Percentiles rank a stretch among this genome's conserved stretches.
These are phyloP conservation scores for Bombardia bombarda DNA, from an alignment of 495 filamentous ascomycete species.

Conservation along the genomic window DNA sequence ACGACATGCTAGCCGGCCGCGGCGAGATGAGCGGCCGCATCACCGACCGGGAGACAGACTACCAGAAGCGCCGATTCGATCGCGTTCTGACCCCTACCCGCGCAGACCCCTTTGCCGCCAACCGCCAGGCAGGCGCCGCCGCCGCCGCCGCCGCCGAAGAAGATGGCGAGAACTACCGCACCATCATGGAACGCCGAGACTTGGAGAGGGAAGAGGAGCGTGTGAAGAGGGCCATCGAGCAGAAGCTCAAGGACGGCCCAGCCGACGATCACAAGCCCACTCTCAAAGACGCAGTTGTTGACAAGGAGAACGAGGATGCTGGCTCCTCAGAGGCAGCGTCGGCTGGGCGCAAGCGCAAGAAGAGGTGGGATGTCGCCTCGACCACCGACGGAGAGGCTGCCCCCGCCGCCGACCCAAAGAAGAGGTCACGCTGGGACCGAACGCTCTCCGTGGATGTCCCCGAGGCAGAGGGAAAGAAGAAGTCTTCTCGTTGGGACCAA, in stretches of 20 bases:
- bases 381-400: constrained; percentile 38
- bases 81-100: constrained; percentile 81
- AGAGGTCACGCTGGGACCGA: constrained; percentile 84
- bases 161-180: constrained; percentile 66
- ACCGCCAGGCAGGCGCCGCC: constrained; percentile 57
- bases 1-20: constrained; percentile 72
- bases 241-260: constrained; percentile 48
- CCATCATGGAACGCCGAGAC: constrained; percentile 86
- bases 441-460: constrained; percentile 56
- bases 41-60: constrained; percentile 88
- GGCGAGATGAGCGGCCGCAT: constrained; percentile 88
- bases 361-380: constrained; percentile 78
- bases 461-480: constrained; percentile 51
- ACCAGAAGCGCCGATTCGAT: constrained; percentile 90
- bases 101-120: constrained; percentile 80
- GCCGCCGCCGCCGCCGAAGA: no score
- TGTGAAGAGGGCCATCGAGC: constrained; percentile 70
- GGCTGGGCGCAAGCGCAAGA: constrained; percentile 72
- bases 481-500: constrained; percentile 83
- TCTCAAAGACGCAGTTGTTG: constrained; percentile 50
- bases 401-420: constrained; percentile 51
- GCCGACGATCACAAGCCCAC: constrained; percentile 60
- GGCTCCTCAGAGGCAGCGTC: constrained; percentile 57
- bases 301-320: constrained; percentile 66
- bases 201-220: constrained; percentile 92